Evolutionary conservation across 495 filamentous ascomycete genomes (phyloP).

Genomic region (Cryomyces antarcticus): DNA sequence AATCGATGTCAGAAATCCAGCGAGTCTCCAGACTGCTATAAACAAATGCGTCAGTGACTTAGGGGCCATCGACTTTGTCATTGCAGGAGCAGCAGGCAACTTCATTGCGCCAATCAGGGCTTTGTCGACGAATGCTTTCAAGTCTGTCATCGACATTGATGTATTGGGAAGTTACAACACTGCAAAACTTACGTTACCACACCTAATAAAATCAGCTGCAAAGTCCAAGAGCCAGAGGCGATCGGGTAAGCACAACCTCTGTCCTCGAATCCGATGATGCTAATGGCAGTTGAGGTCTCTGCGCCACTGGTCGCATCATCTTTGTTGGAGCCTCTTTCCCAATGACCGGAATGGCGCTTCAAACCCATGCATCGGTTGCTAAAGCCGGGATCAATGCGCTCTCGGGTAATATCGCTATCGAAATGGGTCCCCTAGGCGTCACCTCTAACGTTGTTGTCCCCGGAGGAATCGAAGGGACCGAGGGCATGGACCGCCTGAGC

Average conservation of each 20-base stretch:
- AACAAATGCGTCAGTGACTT: conserved; percentile 62
- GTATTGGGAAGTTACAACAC: conserved; percentile 86
- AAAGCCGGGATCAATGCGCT: conserved; percentile 83
- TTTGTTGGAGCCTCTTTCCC: conserved; percentile 80
- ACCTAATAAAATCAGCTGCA: conserved; percentile 52
- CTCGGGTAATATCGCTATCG: conserved; percentile 51
- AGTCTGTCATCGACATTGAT: conserved; percentile 90
- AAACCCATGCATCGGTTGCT: conserved; percentile 73
- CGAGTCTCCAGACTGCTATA: conserved; percentile 50
- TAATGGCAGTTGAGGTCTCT: conserved; percentile 14
- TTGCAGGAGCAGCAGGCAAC: conserved; percentile 88
- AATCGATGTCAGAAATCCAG: conserved; percentile 63
- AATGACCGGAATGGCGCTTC: conserved; percentile 64
- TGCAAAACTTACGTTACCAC: conserved; percentile 68
- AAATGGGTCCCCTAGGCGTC: conserved; percentile 75
- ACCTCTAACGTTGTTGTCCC: conserved; percentile 76
- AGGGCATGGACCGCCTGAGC: conserved; percentile 26
- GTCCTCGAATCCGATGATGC: no score
- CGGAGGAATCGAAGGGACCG: conserved; percentile 49
- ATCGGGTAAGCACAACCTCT: no score
- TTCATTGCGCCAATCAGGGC: conserved; percentile 77
- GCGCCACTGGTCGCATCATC: conserved; percentile 67
- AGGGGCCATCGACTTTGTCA: conserved; percentile 79
- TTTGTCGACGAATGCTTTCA: conserved; percentile 80
- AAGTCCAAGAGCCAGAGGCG: conserved; percentile 33